Base-by-base conservation (phyloP, 495 filamentous ascomycete genomes). In the Hyaloscypha hepaticicola region DNA sequence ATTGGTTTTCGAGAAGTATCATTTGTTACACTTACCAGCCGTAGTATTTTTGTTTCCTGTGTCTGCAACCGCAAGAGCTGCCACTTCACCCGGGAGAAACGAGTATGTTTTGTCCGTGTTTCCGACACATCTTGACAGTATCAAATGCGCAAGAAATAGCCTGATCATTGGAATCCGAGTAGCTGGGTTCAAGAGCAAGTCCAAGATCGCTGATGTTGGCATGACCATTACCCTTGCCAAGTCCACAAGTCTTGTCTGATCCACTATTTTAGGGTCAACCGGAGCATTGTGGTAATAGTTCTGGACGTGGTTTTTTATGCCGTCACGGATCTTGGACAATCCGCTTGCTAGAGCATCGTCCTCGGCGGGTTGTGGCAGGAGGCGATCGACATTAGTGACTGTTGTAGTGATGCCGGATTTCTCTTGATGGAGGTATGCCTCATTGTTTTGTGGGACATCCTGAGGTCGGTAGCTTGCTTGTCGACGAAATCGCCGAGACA, bases 291-390 rank as follows among this genome's bases (percentile, higher is more conserved):
- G 72, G 48, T 77, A 78, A 57, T 75, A 78, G 60, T 73, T 78
- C 66, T 75, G 75, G 48, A 72, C 75, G 52, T 78, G 76, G 60
- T 77, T 77, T 57, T 77, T 77, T 65, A 78, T 72, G 8, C 34
- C 27, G 51, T 64, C 72, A 14, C 72, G 65, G 33, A 78, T 64
- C 58, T 70, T 76, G 25, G 74, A 71, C 6, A 78, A 48, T 31
- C 68, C 75, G 31, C 69, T 67, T 27, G 59, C 58, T 41, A 77
- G 72, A 5, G 72, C 73, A 50, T 72, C 69, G 52, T 77, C 75
- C 29, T 75, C 73, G 2, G 59, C 29, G 29, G 64, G 67, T 29
- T 61, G 63, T 26, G 64, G 63, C 29, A 66, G 12, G 19, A 58
- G 21, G 45, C 29, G 49, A 31, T 66, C 58, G 3, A 66, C 45